A percentile compares a stretch with the other conserved stretches of the same genome.
Conservation (phyloP, 2,329 filamentous ascomycete genomes). For the Bipolaris cookei region DNA sequence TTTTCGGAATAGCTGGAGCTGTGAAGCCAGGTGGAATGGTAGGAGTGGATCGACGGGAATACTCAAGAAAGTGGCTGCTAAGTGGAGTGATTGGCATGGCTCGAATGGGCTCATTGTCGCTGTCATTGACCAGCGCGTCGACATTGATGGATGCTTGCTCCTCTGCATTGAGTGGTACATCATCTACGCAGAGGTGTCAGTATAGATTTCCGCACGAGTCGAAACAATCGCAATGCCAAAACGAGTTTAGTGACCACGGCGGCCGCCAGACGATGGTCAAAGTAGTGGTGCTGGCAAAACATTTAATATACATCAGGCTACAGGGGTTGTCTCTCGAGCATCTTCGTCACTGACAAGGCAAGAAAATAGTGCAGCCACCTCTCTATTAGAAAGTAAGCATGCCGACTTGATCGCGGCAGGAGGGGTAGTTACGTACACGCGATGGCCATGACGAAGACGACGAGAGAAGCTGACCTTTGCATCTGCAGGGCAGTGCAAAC, state of each 20-base stretch:
- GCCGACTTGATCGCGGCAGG: conserved; percentile 48
- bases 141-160: conserved; percentile 69
- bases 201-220: conserved; percentile 20
- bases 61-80: conserved; percentile 37
- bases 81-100: conserved; percentile 26
- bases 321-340: conserved; percentile 41
- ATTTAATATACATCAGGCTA: conserved; percentile 39
- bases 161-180: conserved; percentile 63
- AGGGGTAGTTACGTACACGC: conserved; percentile 54
- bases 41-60: conserved; percentile 52
- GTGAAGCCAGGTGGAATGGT: conserved; percentile 55
- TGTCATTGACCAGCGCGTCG: conserved; percentile 71
- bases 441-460: conserved; percentile 56
- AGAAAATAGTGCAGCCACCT: conserved; percentile 46
- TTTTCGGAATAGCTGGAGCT: conserved; percentile 35
- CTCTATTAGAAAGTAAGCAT: conserved; percentile 53
- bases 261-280: conserved; percentile 22
- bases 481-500: conserved; percentile 45
- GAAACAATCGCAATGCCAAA: conserved; percentile 3
- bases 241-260: conserved; percentile 23
- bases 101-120: conserved; percentile 44
- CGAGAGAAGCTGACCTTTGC: conserved; percentile 49
- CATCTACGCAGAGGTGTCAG: conserved; percentile 62
- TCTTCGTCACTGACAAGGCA: conserved; percentile 50
- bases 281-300: conserved; percentile 25